Evolutionary conservation across 768 basidiomycete genomes (phyloP), one percentile per base, ranked within the genome.

Genomic region (Chalciporus pseudorubinellus): DNA sequence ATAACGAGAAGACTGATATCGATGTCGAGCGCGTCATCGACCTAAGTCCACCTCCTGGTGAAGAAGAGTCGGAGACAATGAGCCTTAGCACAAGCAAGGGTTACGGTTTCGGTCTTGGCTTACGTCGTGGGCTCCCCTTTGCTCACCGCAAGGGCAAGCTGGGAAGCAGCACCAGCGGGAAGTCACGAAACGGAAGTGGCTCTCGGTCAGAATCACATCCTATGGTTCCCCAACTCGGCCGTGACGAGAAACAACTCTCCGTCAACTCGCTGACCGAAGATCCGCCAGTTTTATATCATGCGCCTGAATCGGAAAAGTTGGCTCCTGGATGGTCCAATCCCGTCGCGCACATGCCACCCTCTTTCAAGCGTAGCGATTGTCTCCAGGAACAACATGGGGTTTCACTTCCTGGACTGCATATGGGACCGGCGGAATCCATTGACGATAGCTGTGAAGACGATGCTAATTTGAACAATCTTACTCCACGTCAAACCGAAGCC

Each of bases 21-120:
- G 58, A 59, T 46, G 9, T 53, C 33, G 63, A 59, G 46, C 56
- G 12, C 9, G 41, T 50, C 12, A 21, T 51, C 39, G 29, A 50
- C n/a, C 19, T 41, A 8, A 44, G 53, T 34, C 49, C 51, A 6
- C 53, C 50, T 36, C 58, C 57, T 4, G 52, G 53, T 7, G 67
- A 62, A 39, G 67, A 68, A 46, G 50, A 56, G 5, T 21, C 60
- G 20, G 67, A 68, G 36, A 59, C 51, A 12, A 56, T 47, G 24
- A 69, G 57, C 44, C 57, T 69, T 9, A 69, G 67, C 44, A 62
- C 67, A 10, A 67, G 47, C 53, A 69, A 69, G 39, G 67, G 67
- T 22, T 69, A 69, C 28, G 67, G 67, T n/a, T 67, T 69, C 29
- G 67, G 67, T 11, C 69, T 69, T 2, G 67, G 69, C 42, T 31